Evolutionary conservation across 176 grass and related monocot genomes (phyloP), one percentile per base, ranked within the genome.

Genomic region (Zizania latifolia): DNA sequence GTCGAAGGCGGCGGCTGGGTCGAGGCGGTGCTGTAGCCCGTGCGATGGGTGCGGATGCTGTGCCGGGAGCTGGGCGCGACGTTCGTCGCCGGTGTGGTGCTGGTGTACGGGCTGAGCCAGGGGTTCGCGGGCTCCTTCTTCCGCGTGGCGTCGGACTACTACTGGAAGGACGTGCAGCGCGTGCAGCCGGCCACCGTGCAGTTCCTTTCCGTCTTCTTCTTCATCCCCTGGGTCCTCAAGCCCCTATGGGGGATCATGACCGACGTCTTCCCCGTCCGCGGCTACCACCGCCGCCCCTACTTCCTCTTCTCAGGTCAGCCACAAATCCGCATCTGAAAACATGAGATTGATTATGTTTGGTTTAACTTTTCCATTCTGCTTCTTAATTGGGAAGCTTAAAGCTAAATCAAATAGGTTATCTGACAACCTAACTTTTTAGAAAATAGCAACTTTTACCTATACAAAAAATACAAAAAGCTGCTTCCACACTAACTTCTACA

Each of bases 101-200:
- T 97, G 68, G 93, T 97, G n/a, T 93, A 89, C 64, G 93, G 93
- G 7, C 82, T 97, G 10, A 93, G 81, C 85, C 85, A 97, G 76
- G 90, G 93, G 11, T 97, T 97, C 78, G 84, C 83, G 10, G 65
- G 85, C n/a, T n/a, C n/a, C 30, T 93, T 93, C 81, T 88, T 84
- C 74, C 76, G 87, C 11, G 90, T 97, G 62, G 90, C 86, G 33
- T 71, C 90, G 3, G 93, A 93, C 75, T 97, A 97, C 86, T 97
- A 97, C 82, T 97, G 93, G 93, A 97, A 97, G 85, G 93, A 97
- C 71, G 93, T 90, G 76, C 90, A 97, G 77, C 84, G 70, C 62
- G 59, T 88, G 30, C 90, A 93, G 77, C 93, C 93, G 16, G 87
- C 93, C 19, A 74, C 79, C 26, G 93, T 97, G 80, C 93, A 97